Conservation (phyloP, 371 early-diverging fungal species). For the Lichtheimia ramosa region DNA sequence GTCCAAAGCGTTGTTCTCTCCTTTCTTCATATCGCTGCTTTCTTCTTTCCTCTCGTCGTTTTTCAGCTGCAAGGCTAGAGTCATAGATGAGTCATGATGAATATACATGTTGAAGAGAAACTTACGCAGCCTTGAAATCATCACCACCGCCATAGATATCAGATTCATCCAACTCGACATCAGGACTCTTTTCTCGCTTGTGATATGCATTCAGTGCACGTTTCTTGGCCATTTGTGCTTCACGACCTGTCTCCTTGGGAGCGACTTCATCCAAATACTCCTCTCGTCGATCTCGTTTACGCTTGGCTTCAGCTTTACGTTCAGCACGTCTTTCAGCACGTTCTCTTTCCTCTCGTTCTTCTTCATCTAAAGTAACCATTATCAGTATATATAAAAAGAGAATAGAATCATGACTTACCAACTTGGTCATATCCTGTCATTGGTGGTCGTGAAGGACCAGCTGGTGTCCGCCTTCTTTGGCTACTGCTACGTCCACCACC, state of each 20-base stretch:
- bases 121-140: constrained; percentile 52
- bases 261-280: constrained; percentile 77
- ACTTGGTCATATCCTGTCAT: constrained; percentile 14
- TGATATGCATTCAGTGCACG: constrained; percentile 65
- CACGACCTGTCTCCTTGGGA: constrained; percentile 80
- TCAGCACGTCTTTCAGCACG: constrained; percentile 16
- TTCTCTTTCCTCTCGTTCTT: constrained; percentile 61
- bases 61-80: constrained; percentile 46
- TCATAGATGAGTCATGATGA: background rate
- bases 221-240: constrained; percentile 69
- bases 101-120: background rate
- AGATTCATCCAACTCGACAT: constrained; percentile 72
- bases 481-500: constrained; percentile 13
- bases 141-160: constrained; percentile 77
- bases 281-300: constrained; percentile 54
- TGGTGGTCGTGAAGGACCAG: constrained; percentile 37
- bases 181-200: constrained; percentile 70
- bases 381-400: background rate
- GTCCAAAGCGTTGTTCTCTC: constrained; percentile 37
- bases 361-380: constrained; percentile 31
- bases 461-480: constrained; percentile 24
- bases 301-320: constrained; percentile 54
- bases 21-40: constrained; percentile 37
- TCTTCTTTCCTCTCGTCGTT: constrained; percentile 46
- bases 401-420: constrained; percentile 1